Conservation (phyloP, 768 basidiomycete species). For the Polyporus arcularius region DNA sequence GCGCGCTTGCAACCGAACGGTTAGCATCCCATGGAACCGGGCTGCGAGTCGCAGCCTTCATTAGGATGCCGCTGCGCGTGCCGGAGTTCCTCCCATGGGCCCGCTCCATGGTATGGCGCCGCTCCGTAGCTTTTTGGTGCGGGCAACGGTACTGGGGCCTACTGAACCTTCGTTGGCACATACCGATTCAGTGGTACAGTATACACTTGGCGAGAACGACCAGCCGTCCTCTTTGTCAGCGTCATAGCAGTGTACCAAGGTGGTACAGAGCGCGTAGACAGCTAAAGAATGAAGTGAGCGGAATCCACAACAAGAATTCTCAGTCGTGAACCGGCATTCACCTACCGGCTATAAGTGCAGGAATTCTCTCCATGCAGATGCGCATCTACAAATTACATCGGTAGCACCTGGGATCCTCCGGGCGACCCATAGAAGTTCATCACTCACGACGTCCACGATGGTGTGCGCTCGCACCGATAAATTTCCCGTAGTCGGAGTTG, state of each 20-base stretch:
- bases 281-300: too few species aligned
- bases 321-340: too few species aligned
- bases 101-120: neutral
- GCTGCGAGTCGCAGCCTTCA: slow-evolving; percentile 7
- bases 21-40: slow-evolving; percentile 4
- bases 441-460: neutral
- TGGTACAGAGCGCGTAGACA: too few species aligned
- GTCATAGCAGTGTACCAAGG: too few species aligned
- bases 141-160: neutral
- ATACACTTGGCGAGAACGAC: too few species aligned
- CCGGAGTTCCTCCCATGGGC: neutral
- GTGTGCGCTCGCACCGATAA: neutral
- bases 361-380: too few species aligned
- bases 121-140: slow-evolving; percentile 7
- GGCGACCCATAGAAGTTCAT: neutral
- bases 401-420: too few species aligned
- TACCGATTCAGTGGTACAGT: neutral
- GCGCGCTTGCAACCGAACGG: neutral
- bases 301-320: too few species aligned
- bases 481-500: neutral
- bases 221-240: too few species aligned
- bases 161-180: neutral
- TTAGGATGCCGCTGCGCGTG: slow-evolving; percentile 7
- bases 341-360: too few species aligned
- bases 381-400: too few species aligned